These are phyloP conservation scores for Fusarium citri DNA, from an alignment of 2,329 filamentous ascomycete genomes.

Conservation along the genomic window DNA sequence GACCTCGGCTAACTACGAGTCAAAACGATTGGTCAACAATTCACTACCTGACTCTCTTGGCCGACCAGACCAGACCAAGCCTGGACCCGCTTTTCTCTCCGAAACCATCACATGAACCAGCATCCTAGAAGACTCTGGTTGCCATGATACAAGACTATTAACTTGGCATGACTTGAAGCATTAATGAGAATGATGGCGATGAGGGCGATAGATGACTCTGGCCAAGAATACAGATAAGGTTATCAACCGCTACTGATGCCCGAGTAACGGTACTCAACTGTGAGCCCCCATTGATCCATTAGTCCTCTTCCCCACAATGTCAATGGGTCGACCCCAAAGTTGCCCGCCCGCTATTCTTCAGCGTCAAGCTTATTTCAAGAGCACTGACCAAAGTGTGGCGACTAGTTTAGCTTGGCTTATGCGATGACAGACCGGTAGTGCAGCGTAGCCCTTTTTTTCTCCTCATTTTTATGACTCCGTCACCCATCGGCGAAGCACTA, in stretches of 20 bases:
- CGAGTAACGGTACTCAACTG: not conserved
- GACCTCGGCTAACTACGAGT: constrained; percentile 21
- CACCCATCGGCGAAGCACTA: not conserved
- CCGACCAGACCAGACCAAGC: constrained; percentile 5
- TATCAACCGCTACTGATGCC: not conserved
- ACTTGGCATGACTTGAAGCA: not conserved
- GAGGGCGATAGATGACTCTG: too few relatives aligned
- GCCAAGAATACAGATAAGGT: not conserved
- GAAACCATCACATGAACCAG: constrained; percentile 7
- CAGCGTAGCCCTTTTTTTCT: not conserved
- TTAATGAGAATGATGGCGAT: not conserved
- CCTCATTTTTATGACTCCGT: not conserved
- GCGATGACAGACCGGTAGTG: not conserved
- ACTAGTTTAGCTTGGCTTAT: constrained; percentile 7
- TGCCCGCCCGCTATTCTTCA: constrained; percentile 8
- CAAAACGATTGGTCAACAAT: constrained; percentile 6
- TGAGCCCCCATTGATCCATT: constrained; percentile 4
- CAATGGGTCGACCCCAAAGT: constrained; percentile 23
- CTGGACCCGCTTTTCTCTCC: not conserved
- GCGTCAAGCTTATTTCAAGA: constrained; percentile 24
- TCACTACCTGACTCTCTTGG: constrained; percentile 15
- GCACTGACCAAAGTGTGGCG: not conserved
- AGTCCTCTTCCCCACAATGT: constrained; percentile 22
- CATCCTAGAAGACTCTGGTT: not conserved
- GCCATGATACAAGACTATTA: not conserved